A percentile compares a stretch with the other conserved stretches of the same genome.
These are phyloP conservation scores for Mucor velutinosus DNA, from an alignment of 371 early-diverging fungal species.

Conservation along the genomic window DNA sequence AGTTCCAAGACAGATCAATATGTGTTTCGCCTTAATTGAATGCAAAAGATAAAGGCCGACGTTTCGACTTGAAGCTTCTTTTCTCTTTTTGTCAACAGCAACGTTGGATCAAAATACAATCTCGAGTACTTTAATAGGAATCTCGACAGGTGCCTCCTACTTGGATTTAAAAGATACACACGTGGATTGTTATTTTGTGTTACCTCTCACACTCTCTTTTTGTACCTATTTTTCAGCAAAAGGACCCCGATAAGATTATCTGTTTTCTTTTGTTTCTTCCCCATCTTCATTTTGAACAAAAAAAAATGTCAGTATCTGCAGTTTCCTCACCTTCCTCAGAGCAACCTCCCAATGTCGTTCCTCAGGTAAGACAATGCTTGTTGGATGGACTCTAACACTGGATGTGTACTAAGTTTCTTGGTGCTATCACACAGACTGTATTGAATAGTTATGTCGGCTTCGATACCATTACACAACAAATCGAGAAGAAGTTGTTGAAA, in stretches of 20 bases:
- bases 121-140: constrained; percentile 5
- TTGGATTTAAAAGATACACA: background rate
- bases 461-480: constrained; percentile 93
- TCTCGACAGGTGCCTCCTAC: constrained; percentile 1
- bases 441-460: constrained; percentile 91
- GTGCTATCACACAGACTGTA: constrained; percentile 38
- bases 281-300: background rate
- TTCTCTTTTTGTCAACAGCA: background rate
- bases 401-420: background rate
- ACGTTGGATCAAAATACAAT: background rate
- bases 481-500: constrained; percentile 90
- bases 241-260: background rate
- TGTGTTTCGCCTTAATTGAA: background rate
- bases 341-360: constrained; percentile 5
- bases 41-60: background rate
- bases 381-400: background rate
- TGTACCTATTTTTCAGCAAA: background rate
- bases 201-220: constrained; percentile 2
- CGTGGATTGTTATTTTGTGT: constrained; percentile 14
- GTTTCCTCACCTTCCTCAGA: constrained; percentile 25
- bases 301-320: constrained; percentile 13
- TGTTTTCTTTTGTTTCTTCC: constrained; percentile 3
- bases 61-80: background rate
- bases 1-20: no score
- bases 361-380: constrained; percentile 4